A percentile compares a stretch with the other conserved stretches of the same genome.
Conservation (phyloP, 805 yeast genomes). For the Candida schatavii region DNA sequence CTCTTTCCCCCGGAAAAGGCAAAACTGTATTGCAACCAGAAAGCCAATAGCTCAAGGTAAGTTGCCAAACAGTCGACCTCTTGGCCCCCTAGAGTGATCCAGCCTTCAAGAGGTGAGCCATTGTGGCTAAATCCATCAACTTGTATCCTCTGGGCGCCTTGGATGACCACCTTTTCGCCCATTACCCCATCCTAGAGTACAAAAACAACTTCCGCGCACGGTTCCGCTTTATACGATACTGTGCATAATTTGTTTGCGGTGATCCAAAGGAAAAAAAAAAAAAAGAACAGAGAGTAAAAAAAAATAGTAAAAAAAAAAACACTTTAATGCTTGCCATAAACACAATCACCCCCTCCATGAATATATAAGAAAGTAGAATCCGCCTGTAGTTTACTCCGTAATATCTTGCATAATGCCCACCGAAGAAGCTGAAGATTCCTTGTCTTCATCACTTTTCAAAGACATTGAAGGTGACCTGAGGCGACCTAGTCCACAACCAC, state of each 20-base stretch:
- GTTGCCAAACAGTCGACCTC: no score
- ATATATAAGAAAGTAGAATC: not conserved
- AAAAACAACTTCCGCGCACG: no score
- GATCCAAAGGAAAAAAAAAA: not conserved
- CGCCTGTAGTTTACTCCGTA: not conserved
- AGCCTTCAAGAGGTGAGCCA: no score
- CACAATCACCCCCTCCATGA: not conserved
- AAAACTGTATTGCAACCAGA: not conserved
- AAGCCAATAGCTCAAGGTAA: no score
- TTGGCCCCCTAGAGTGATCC: no score
- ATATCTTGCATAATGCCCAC: not conserved
- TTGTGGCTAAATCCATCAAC: no score
- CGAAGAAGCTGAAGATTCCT: not conserved
- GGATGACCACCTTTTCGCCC: no score
- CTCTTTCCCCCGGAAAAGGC: no score
- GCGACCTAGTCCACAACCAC: not conserved
- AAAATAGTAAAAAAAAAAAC: not conserved
- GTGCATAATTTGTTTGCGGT: not conserved
- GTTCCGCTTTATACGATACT: not conserved
- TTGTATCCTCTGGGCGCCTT: no score
- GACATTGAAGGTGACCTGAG: not conserved
- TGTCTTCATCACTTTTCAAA: no score
- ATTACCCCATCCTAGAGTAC: no score
- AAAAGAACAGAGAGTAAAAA: not conserved
- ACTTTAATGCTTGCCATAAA: not conserved